These are phyloP conservation scores for Tricholoma furcatifolium DNA, from an alignment of 768 basidiomycete genomes.

Conservation along the genomic window DNA sequence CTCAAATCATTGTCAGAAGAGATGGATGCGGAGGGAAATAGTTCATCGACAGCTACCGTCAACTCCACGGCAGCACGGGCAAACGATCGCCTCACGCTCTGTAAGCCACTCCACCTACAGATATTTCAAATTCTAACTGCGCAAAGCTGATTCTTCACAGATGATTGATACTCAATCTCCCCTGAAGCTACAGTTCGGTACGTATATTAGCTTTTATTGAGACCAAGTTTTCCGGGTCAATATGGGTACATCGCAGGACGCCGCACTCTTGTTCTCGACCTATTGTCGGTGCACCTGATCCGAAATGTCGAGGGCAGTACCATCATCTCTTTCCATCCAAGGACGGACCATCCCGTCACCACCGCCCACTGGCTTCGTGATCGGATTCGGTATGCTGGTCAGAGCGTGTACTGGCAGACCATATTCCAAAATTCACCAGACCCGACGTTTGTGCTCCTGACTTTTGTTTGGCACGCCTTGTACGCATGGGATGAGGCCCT, in stretches of 20 bases:
- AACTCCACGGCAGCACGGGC: conserved; percentile 6
- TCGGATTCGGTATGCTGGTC: conserved; percentile 44
- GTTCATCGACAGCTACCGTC: not conserved
- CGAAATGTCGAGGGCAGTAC: conserved; percentile 43
- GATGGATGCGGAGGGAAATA: not conserved
- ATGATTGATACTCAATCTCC: conserved; percentile 41
- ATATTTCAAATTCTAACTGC: not conserved
- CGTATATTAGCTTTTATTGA: conserved; percentile 1
- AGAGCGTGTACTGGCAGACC: conserved; percentile 25
- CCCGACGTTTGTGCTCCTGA: conserved; percentile 23
- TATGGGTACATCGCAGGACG: conserved; percentile 16
- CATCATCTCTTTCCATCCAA: conserved; percentile 50
- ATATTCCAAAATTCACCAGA: conserved; percentile 21
- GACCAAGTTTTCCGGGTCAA: not conserved
- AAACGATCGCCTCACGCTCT: conserved; percentile 9
- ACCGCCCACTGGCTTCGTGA: conserved; percentile 41
- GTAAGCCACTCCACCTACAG: conserved; percentile 8
- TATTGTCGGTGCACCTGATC: conserved; percentile 48
- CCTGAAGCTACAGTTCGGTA: conserved; percentile 32
- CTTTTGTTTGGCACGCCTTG: conserved; percentile 24
- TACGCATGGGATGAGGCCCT: conserved; percentile 26
- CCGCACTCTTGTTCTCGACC: conserved; percentile 39
- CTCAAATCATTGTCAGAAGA: conserved; percentile 34
- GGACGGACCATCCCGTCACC: conserved; percentile 35
- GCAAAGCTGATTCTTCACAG: conserved; percentile 22